These are phyloP conservation scores for Podospora comata DNA, from an alignment of 495 filamentous ascomycete genomes.

Conservation along the genomic window DNA sequence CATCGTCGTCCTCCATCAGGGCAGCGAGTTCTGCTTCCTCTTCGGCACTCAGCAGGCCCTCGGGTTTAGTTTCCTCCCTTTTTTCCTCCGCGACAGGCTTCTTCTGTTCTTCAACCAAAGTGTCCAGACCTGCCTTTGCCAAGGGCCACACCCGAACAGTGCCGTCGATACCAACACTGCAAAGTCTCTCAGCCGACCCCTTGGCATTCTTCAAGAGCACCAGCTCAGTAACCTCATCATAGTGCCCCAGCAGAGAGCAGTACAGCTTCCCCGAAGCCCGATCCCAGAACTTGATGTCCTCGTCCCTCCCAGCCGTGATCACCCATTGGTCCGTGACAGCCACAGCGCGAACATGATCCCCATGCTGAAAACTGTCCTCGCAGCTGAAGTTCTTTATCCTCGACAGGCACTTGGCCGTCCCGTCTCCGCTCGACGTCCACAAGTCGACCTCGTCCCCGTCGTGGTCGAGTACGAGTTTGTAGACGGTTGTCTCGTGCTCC, in stretches of 20 bases:
- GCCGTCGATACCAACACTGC: constrained; percentile 83
- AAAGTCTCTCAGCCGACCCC: constrained; percentile 44
- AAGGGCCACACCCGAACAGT: constrained; percentile 83
- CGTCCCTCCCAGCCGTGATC: constrained; percentile 86
- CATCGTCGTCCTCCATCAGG: constrained; percentile 72
- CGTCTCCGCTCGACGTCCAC: constrained; percentile 89
- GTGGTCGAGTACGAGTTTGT: constrained; percentile 62
- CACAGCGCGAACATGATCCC: constrained; percentile 85
- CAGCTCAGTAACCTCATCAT: constrained; percentile 84
- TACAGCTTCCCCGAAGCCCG: constrained; percentile 65
- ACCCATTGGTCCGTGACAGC: constrained; percentile 72
- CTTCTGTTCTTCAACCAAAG: constrained; percentile 52
- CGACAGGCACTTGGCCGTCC: constrained; percentile 70
- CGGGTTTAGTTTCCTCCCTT: constrained; percentile 37
- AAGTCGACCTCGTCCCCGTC: constrained; percentile 63
- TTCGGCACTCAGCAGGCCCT: constrained; percentile 64
- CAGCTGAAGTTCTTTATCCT: constrained; percentile 61
- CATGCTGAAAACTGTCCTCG: constrained; percentile 71
- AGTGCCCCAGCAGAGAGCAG: constrained; percentile 80
- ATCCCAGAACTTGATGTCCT: constrained; percentile 90
- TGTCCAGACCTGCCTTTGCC: constrained; percentile 57
- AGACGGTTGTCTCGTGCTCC: constrained; percentile 86
- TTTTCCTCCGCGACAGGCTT: constrained; percentile 45
- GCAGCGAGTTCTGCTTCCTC: constrained; percentile 86
- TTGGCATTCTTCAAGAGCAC: constrained; percentile 53